Base-by-base conservation (phyloP, 768 basidiomycete species). In the Tulasnella sp. region DNA sequence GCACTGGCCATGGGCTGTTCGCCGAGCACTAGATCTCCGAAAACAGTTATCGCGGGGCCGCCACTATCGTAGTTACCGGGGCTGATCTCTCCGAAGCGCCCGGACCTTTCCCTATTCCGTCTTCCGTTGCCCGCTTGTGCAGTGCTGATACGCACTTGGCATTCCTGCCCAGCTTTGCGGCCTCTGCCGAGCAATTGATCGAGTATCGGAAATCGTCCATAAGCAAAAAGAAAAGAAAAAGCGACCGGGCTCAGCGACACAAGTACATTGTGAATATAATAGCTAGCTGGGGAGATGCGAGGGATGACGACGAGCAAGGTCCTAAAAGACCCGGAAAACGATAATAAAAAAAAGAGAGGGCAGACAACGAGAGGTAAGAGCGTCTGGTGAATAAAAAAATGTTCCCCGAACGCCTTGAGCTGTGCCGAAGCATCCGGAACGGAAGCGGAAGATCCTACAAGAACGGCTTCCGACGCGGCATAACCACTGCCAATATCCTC, bases 201-300 rank as follows among this genome's bases (percentile, higher is more conserved):
- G 32, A 10, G 7, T 2, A 67, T 67, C 61, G 26, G 13, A 32
- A 32, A 29, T 51, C n/a, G 48, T 51, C 61, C 61, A 67, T 67
- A 29, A n/a, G 26, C 23, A n/a, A n/a, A n/a, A n/a, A n/a, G n/a
- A n/a, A n/a, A n/a, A 29, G 3, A 29, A 61, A 13, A 67, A 26
- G 26, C n/a, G 26, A 32, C 61, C 26, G n/a, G 32, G 61, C 61
- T 67, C 61, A 67, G 32, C 61, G 61, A n/a, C 61, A 67, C 26
- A 32, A 67, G 61, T 67, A 67, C 61, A 67, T 26, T n/a, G 61
- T 32, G 61, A 67, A 67, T 67, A 67, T 67, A 67, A 67, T 67
- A 67, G 29, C 29, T 11, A n/a, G n/a, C n/a, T 5, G 32, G 61
- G 32, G 61, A 67, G 61, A 67, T 67, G 61, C 61, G 61, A 67